Conservation (phyloP, 345 rosid genomes). For the Adansonia digitata region DNA sequence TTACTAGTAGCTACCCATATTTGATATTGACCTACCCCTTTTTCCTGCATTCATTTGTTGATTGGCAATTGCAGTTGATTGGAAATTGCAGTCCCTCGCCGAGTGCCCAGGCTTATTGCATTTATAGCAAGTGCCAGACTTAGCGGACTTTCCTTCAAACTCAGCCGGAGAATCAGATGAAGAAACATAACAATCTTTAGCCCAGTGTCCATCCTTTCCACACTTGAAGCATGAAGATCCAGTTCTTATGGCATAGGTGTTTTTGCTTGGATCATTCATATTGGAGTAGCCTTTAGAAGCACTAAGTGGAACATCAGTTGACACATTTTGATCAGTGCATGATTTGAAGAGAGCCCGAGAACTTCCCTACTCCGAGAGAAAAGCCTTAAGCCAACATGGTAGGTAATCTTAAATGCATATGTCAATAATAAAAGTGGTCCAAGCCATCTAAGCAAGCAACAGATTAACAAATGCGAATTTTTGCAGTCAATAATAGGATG, state of each 20-base stretch:
- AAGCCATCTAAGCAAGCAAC: not conserved
- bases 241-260: not conserved
- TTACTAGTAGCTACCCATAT: no score
- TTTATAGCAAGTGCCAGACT: constrained; percentile 10
- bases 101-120: not conserved
- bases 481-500: not conserved
- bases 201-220: constrained; percentile 6
- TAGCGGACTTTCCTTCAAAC: not conserved
- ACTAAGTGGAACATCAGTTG: not conserved
- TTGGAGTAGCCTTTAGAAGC: not conserved
- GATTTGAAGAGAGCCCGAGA: not conserved
- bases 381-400: not conserved
- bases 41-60: not conserved
- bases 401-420: not conserved
- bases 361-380: not conserved
- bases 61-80: no score
- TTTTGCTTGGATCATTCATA: not conserved
- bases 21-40: no score
- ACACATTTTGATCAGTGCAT: not conserved
- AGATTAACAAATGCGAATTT: not conserved
- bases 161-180: constrained; percentile 3
- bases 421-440: not conserved
- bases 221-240: constrained; percentile 5
- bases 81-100: constrained; percentile 4
- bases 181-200: not conserved